These are phyloP conservation scores for Pneumocystis oryctolagi DNA, from an alignment of 1,139 yeast genomes.

Conservation along the genomic window DNA sequence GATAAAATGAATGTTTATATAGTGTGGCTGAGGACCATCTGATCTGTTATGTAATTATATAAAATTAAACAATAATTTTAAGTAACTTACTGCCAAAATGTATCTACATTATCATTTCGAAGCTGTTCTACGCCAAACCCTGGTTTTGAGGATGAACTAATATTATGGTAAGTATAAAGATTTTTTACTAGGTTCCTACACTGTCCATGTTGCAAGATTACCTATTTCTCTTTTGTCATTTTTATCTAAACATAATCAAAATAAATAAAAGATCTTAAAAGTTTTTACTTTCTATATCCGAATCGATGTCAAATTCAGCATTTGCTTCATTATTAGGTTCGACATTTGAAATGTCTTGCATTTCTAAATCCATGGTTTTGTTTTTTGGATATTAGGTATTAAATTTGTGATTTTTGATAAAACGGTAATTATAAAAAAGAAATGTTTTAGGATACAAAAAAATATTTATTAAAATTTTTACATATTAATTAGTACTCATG, in stretches of 20 bases:
- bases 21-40: slow-evolving; percentile 89
- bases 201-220: slow-evolving; percentile 70
- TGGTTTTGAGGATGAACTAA: slow-evolving; percentile 43
- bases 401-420: neutral
- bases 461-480: neutral
- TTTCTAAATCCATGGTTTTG: neutral
- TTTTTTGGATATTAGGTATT: neutral
- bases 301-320: neutral
- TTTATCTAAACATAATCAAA: neutral
- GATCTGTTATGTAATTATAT: slow-evolving; percentile 25
- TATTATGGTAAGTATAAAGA: neutral
- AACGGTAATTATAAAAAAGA: neutral
- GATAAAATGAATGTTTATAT: slow-evolving; percentile 63
- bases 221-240: slow-evolving; percentile 42
- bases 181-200: slow-evolving; percentile 23
- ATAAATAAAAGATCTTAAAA: neutral
- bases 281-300: neutral
- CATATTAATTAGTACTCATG: neutral
- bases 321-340: neutral
- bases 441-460: neutral
- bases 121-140: slow-evolving; percentile 60
- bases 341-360: neutral
- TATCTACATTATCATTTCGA: slow-evolving; percentile 47
- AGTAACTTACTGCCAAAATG: slow-evolving; percentile 56
- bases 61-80: neutral